Evolutionary conservation across 2,329 filamentous ascomycete genomes (phyloP), one percentile per base, ranked within the genome.

Genomic region (Sordariomycetes sp.): DNA sequence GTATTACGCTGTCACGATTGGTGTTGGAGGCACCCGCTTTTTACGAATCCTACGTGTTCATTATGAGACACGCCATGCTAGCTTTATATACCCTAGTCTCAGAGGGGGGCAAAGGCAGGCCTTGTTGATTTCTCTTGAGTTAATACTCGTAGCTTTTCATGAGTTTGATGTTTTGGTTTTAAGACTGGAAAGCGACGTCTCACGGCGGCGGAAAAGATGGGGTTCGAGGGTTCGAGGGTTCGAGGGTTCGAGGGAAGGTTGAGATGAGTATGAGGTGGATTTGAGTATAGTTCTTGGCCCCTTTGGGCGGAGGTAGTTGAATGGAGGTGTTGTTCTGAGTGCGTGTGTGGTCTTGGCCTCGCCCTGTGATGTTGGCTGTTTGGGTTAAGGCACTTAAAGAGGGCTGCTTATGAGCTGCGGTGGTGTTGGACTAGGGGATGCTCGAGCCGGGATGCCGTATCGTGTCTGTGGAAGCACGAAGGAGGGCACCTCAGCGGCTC

Each of bases 131-230:
- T 50, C n/a, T 22, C 22, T 50, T n/a, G 16, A n/a, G 16, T n/a
- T n/a, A n/a, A 46, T 46, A 16, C 18, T 18, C 40, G 16, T 46
- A 6, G 11, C 20, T 24, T 37, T 24, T 50, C n/a, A 22, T 25
- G 35, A 18, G 10, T 28, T 48, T 34, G 3, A 28, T 28, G 37
- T 28, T 46, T 54, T 46, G 37, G 12, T 25, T 18, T 55, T 55
- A 55, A 55, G 54, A 55, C 28, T 48, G 54, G 54, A 55, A 28
- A 46, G n/a, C 43, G 35, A 55, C 54, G 54, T 55, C 54, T 55
- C 54, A 55, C 54, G 54, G 54, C 54, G 54, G 54, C 35, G 43
- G 43, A 28, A 48, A 48, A 14, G 20, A n/a, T n/a, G n/a, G n/a
- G n/a, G n/a, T n/a, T n/a, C n/a, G n/a, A n/a, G n/a, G n/a, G n/a